Evolutionary conservation across 75 land plant species (phyloP).

Genomic region (Cupressus sempervirens): DNA sequence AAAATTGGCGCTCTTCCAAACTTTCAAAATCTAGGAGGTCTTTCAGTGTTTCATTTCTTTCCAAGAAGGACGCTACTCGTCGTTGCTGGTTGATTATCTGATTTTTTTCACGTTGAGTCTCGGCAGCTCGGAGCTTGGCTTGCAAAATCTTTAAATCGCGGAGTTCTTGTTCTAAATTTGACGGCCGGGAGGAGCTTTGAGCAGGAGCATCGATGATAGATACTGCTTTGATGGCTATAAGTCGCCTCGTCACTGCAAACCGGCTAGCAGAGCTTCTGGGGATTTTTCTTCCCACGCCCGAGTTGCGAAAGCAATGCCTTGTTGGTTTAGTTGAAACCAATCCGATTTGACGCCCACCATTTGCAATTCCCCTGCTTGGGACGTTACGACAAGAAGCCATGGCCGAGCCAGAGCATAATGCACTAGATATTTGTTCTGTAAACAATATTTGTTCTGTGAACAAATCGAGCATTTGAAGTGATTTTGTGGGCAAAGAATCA

Average conservation of each 20-base stretch:
- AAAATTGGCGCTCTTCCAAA: constrained; percentile 19
- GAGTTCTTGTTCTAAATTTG: not conserved
- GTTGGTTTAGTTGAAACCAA: not conserved
- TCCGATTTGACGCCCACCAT: not conserved
- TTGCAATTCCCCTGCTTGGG: not conserved
- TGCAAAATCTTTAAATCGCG: not conserved
- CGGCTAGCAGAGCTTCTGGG: not conserved
- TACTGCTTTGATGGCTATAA: not conserved
- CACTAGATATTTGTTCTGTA: not conserved
- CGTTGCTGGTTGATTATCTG: not conserved
- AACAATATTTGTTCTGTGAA: not conserved
- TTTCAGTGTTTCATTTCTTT: not conserved
- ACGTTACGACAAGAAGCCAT: not conserved
- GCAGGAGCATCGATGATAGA: not conserved
- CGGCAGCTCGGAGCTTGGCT: not conserved
- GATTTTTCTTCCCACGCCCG: not conserved
- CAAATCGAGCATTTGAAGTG: not conserved
- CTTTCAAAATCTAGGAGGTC: not conserved
- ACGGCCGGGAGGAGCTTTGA: not conserved
- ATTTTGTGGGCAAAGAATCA: not conserved
- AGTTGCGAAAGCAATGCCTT: not conserved
- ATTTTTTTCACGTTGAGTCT: not conserved
- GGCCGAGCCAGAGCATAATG: not conserved
- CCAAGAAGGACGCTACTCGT: not conserved
- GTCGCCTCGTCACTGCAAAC: not conserved